A percentile compares a stretch with the other conserved stretches of the same genome.
phyloP scores from a whole-genome alignment of 2,329 filamentous ascomycete genomes.

The Ophiocordyceps polyrhachis-furcata region DNA sequence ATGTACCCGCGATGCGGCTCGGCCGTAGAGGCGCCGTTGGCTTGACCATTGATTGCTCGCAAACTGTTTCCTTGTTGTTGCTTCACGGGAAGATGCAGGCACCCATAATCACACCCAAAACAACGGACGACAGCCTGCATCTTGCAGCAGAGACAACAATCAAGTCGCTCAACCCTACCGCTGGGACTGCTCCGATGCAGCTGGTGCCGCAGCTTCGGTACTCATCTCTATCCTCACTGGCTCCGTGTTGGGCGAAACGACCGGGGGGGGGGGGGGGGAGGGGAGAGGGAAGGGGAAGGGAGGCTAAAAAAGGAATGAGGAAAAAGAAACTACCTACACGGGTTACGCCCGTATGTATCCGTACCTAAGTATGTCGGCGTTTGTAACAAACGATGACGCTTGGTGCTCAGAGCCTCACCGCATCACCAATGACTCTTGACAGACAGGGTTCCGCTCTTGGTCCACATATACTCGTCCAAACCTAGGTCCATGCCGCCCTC shows the following conservation, averaged over 20 bases:
- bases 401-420: background rate
- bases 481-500: slow-evolving; percentile 29
- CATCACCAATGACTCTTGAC: slow-evolving; percentile 10
- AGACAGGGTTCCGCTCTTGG: slow-evolving; percentile 25
- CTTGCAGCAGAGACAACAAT: background rate
- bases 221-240: background rate
- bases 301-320: background rate
- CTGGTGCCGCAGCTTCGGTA: slow-evolving; percentile 2
- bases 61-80: background rate
- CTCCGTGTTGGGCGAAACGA: background rate
- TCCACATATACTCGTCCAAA: slow-evolving; percentile 25
- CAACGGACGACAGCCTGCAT: background rate
- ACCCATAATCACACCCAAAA: background rate
- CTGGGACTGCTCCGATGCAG: background rate
- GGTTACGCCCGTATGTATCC: background rate
- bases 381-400: background rate
- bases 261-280: background rate
- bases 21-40: background rate
- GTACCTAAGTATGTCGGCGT: background rate
- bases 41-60: background rate
- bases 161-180: background rate
- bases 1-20: background rate
- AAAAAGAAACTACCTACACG: background rate
- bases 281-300: background rate
- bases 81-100: background rate